A percentile compares a stretch with the other conserved stretches of the same genome.
These are phyloP conservation scores for Grammothele lineata DNA, from an alignment of 768 basidiomycete species.

Conservation along the genomic window DNA sequence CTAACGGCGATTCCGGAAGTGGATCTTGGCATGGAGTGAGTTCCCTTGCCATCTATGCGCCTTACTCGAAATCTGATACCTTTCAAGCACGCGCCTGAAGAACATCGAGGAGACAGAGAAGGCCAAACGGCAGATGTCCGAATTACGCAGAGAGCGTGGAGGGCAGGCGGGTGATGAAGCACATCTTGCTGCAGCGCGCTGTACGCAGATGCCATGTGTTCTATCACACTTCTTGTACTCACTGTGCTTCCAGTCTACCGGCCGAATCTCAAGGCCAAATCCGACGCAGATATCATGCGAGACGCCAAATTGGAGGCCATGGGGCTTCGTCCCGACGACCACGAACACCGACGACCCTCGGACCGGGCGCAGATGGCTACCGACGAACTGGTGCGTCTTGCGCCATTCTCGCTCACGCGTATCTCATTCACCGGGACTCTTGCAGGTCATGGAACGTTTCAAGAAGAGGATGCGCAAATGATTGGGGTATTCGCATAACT, in stretches of 20 bases:
- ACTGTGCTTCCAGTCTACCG: conserved; percentile 62
- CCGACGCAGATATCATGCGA: conserved; percentile 82
- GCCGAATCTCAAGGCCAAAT: conserved; percentile 76
- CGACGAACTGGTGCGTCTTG: conserved; percentile 73
- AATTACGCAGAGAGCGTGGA: conserved; percentile 55
- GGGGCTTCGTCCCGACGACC: conserved; percentile 60
- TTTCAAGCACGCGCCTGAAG: conserved; percentile 70
- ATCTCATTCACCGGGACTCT: neutral
- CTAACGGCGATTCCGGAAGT: conserved; percentile 97
- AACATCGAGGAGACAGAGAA: conserved; percentile 99
- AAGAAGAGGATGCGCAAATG: conserved; percentile 91
- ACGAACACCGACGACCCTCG: conserved; percentile 34
- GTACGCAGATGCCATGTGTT: conserved; percentile 60
- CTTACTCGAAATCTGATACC: neutral
- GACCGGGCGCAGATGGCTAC: conserved; percentile 80
- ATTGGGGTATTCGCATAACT: neutral
- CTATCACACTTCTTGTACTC: neutral
- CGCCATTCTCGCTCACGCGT: too few relatives aligned
- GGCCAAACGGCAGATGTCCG: conserved; percentile 83
- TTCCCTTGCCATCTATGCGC: conserved; percentile 17
- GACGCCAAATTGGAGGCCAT: conserved; percentile 87
- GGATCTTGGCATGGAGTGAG: conserved; percentile 97
- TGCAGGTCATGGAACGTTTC: conserved; percentile 95
- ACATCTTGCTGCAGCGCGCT: conserved; percentile 82
- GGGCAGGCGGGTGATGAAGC: conserved; percentile 65